These are phyloP conservation scores for Pyrrhoderma noxium DNA, from an alignment of 1,284 basidiomycete genomes.

Conservation along the genomic window DNA sequence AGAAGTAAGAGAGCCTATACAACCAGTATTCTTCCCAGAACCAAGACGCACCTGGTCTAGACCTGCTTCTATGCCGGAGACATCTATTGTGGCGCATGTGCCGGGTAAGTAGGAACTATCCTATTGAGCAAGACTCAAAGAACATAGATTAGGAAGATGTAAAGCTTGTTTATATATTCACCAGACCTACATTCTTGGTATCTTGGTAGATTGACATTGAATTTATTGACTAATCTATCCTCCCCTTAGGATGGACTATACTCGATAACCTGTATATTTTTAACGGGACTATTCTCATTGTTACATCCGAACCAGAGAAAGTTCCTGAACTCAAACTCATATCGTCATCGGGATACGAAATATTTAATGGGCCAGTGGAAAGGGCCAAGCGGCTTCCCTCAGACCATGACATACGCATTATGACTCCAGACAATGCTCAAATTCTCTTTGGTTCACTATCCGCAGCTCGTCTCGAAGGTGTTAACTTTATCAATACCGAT, in stretches of 20 bases:
- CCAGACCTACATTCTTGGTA: too few species aligned
- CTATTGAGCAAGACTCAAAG: not conserved
- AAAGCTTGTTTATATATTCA: too few species aligned
- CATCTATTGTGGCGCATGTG: constrained; percentile 10
- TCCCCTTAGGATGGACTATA: constrained; percentile 58
- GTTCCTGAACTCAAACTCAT: constrained; percentile 50
- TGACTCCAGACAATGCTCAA: constrained; percentile 62
- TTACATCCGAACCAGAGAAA: constrained; percentile 46
- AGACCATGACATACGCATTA: constrained; percentile 70
- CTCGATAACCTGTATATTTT: constrained; percentile 71
- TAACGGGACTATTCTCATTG: constrained; percentile 73
- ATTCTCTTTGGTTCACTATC: constrained; percentile 50
- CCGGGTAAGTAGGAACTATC: constrained; percentile 13
- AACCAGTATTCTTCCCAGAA: constrained; percentile 3
- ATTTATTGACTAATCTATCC: too few species aligned
- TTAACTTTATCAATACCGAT: constrained; percentile 72
- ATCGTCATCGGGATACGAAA: constrained; percentile 47
- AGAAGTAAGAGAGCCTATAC: too few species aligned
- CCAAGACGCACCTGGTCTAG: constrained; percentile 2
- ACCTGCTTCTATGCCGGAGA: constrained; percentile 8
- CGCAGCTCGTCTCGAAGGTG: constrained; percentile 7
- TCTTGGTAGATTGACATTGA: too few species aligned
- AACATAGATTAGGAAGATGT: too few species aligned
- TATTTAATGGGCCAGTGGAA: constrained; percentile 31
- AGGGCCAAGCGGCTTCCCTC: constrained; percentile 51